Base-by-base conservation (phyloP, 306 rosid genomes). In the Betula pendula region DNA sequence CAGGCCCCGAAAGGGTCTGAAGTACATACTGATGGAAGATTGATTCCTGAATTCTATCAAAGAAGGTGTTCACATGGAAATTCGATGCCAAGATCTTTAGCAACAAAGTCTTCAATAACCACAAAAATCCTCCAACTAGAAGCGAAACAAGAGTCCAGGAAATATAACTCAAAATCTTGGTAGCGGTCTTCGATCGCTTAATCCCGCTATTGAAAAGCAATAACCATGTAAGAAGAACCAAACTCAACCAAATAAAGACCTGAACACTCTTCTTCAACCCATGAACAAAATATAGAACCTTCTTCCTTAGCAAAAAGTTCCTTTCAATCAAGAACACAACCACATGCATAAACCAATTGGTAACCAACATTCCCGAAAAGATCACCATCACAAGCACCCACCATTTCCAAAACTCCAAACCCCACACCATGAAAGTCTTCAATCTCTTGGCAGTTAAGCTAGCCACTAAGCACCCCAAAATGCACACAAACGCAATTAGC, bases 31-130 rank as follows among this genome's bases (percentile, higher is more conserved):
- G 96, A 73, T 92, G 93, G 80, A 88, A 92, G 45, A 95, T 83
- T 2, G 99, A 84, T 75, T 91, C 99, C 74, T 92, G 98, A 80
- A 96, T 91, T 74, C 99, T 84, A 77, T 96, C 97, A 71, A 96
- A 96, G 82, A 90, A 94, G 48, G 90, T 87, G 29, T 87, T 92
- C 49, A 90, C 94, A 75, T 92, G 97, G 80, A 95, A 95, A 68
- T 73, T 89, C 0, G 97, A 84, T 6, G 97, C 98, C 75, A 92
- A 81, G 58, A 92, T 85, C 83, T 90, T 90, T 10, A 92, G 78
- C 83, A 80, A 68, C 70, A 87, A 49, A 15, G 91, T 89, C 84
- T 95, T 96, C 19, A 87, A 14, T 77, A 96, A 60, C 99, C 96
- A 91, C 75, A 92, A 44, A 81, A 88, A 74, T 20, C 93, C 91